These are phyloP conservation scores for Pulveroboletus sp. DNA, from an alignment of 768 basidiomycete genomes.

Conservation along the genomic window DNA sequence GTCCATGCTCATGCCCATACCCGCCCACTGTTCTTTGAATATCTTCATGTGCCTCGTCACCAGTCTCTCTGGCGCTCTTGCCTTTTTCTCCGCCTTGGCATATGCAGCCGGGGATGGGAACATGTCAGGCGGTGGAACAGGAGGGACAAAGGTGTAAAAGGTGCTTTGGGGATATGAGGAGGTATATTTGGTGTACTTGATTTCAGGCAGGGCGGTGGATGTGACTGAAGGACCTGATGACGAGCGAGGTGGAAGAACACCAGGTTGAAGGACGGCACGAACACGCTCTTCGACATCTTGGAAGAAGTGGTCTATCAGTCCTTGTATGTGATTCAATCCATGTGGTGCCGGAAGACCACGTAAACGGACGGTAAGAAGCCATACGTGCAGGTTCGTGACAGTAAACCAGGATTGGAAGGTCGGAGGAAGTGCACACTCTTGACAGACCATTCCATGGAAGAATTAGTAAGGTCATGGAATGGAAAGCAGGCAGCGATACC, in stretches of 20 bases:
- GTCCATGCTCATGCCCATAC: conserved; percentile 75
- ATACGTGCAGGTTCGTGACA: conserved; percentile 86
- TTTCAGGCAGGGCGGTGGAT: conserved; percentile 1
- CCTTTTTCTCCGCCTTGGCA: conserved; percentile 27
- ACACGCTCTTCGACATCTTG: conserved; percentile 89
- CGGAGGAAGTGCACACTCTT: conserved; percentile 80
- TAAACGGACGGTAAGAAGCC: conserved; percentile 84
- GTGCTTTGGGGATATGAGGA: conserved; percentile 22
- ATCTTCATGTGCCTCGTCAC: conserved; percentile 88
- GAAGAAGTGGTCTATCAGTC: conserved; percentile 92
- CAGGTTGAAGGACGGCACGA: conserved; percentile 70
- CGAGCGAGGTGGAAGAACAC: conserved; percentile 25
- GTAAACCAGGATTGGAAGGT: conserved; percentile 99
- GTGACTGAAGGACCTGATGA: conserved; percentile 9
- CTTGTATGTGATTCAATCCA: conserved; percentile 69
- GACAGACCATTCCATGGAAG: neutral
- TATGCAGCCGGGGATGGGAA: conserved; percentile 26
- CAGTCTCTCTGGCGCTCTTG: conserved; percentile 67
- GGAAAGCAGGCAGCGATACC: conserved; percentile 36
- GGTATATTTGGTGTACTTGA: conserved; percentile 12
- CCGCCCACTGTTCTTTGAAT: conserved; percentile 88
- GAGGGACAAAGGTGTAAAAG: conserved; percentile 28
- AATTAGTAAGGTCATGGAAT: neutral
- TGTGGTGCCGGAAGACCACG: conserved; percentile 71
- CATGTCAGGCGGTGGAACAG: conserved; percentile 22